Conservation (phyloP, 305 asterid species). For the Petunia hybrid region DNA sequence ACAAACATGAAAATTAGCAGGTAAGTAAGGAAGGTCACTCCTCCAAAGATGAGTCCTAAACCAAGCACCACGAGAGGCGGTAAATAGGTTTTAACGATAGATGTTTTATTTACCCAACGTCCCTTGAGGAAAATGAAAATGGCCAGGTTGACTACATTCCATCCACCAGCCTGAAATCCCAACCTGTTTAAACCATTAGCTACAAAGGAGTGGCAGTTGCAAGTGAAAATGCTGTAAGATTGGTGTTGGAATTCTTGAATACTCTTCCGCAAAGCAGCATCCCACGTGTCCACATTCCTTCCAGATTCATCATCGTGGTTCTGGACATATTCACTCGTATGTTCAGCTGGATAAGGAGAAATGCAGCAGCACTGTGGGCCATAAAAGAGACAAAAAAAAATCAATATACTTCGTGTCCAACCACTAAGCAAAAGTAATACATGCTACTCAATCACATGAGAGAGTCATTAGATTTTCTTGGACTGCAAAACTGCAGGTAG, state of each 20-base stretch:
- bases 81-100: slow-evolving; percentile 61
- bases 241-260: slow-evolving; percentile 87
- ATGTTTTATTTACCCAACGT: slow-evolving; percentile 62
- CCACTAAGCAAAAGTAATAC: slow-evolving; percentile 23
- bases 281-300: slow-evolving; percentile 61
- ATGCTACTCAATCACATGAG: slow-evolving; percentile 2
- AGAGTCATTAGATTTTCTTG: background rate
- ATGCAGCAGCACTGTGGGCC: slow-evolving; percentile 65
- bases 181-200: slow-evolving; percentile 88
- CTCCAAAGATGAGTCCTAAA: slow-evolving; percentile 72
- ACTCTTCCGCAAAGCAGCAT: slow-evolving; percentile 73
- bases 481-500: background rate
- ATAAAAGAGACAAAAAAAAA: slow-evolving; percentile 20
- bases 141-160: slow-evolving; percentile 93
- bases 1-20: slow-evolving; percentile 59
- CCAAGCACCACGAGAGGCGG: slow-evolving; percentile 64
- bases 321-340: slow-evolving; percentile 46
- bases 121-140: slow-evolving; percentile 73
- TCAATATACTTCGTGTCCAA: slow-evolving; percentile 21
- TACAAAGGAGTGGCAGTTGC: slow-evolving; percentile 96
- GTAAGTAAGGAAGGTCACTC: slow-evolving; percentile 59
- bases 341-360: slow-evolving; percentile 45
- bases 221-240: slow-evolving; percentile 84
- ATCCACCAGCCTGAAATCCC: slow-evolving; percentile 69
- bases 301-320: slow-evolving; percentile 39